Evolutionary conservation across 176 grass and related monocot genomes (phyloP), one percentile per base, ranked within the genome.

Genomic region (Typha latifolia): DNA sequence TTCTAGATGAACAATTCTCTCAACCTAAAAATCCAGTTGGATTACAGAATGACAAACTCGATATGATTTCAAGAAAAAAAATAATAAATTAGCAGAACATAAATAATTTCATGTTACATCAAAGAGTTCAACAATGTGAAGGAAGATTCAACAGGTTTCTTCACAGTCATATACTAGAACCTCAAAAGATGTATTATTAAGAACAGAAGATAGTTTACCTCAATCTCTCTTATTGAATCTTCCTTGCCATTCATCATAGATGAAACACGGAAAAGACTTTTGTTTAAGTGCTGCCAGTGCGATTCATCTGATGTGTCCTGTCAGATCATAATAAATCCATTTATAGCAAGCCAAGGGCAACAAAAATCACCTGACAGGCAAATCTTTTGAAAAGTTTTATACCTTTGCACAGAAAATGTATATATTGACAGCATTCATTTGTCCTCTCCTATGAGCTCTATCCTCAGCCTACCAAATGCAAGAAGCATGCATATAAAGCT

Each of bases 341-440:
- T 59, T 48, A 32, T 71, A 66, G n/a, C 53, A 59, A 59, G 51
- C 22, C n/a, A 49, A 49, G 22, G 37, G 8, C 6, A 15, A 59
- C 5, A 43, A 66, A 57, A 75, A 15, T 47, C 32, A 43, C 50
- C 12, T 19, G 11, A 32, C 31, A 59, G 24, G 22, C 18, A 20
- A 61, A 59, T 12, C 37, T 75, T 15, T 66, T 66, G 7, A 57
- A 59, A 6, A 27, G 23, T 49, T 37, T 79, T 14, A 5, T 71
- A 96, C 93, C 88, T 86, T 96, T 78, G 78, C 85, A 78, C 88
- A 96, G 69, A 96, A 96, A 74, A 96, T 89, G 72, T 96, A 96
- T 84, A 96, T 86, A 75, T 96, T 96, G 32, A 96, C 88, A 19
- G 88, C 88, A 78, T 91, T 96, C 62, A 66, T 89, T 84, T 91